Base-by-base conservation (phyloP, 78 protist genomes). In the Creolimax fragrantissima region DNA sequence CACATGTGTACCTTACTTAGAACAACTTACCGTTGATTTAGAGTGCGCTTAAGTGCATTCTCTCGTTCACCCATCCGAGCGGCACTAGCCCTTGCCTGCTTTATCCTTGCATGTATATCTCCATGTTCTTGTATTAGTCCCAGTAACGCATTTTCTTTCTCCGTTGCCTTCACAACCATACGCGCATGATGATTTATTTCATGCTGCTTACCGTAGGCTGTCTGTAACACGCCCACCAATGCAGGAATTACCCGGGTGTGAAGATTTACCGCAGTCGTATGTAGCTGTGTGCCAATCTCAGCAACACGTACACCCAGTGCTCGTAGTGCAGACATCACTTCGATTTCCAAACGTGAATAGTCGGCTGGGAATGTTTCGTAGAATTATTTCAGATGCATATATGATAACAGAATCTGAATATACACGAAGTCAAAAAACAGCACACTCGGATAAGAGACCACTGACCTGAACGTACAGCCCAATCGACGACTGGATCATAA, bases 401-500 rank as follows among this genome's bases (percentile, higher is more conserved):
- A 24, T 58, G 74, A 58, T 17, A 1, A 58, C n/a, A n/a, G n/a
- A n/a, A n/a, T n/a, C n/a, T n/a, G n/a, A n/a, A n/a, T n/a, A n/a
- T n/a, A n/a, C n/a, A n/a, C n/a, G n/a, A n/a, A n/a, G n/a, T n/a
- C 11, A 58, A 58, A 58, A 1, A 24, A 58, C 74, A 32, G 74
- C 74, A 58, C 74, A 58, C 24, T 17, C 74, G 74, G 74, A 24
- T 24, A 58, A 32, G 1, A n/a, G n/a, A n/a, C n/a, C n/a, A 58
- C 74, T 24, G 11, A 58, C 74, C 86, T 83, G 86, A 35, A 5
- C 86, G 86, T 41, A 83, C 42, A 24, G 91, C 35, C 92, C 92
- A 90, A 85, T 91, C 93, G 89, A 98, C 94, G 36, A 98, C 95
- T n/a, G 99, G 99, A 91, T 99, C 99, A 93, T 98, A 95, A 37